Percentiles rank a stretch among this genome's conserved stretches.
phyloP scores from a whole-genome alignment of 1,139 yeast genomes.

The Pichia sp. region DNA sequence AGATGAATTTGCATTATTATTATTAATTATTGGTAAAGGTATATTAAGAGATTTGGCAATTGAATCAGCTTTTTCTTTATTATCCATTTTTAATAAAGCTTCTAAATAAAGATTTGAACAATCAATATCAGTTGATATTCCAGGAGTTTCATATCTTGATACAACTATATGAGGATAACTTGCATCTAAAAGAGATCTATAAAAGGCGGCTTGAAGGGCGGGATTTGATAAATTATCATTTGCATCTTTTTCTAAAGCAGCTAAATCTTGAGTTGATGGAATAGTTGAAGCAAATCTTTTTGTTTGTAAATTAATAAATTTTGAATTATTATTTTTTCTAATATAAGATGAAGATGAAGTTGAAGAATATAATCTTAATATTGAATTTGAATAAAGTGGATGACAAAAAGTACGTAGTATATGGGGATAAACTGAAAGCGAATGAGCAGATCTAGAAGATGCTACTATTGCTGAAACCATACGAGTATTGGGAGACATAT shows the following conservation, averaged over 20 bases:
- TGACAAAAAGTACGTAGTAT: background rate
- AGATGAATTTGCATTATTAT: background rate
- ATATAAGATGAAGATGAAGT: no score
- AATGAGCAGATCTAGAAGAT: no score
- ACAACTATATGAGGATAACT: constrained; percentile 92
- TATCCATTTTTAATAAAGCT: constrained; percentile 74
- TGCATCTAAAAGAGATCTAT: constrained; percentile 60
- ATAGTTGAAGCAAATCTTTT: constrained; percentile 14
- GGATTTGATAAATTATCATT: constrained; percentile 67
- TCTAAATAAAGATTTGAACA: constrained; percentile 72
- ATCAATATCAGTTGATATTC: constrained; percentile 73
- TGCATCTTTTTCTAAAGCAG: constrained; percentile 75
- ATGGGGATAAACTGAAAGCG: no score
- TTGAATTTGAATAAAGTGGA: background rate
- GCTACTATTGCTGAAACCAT: no score
- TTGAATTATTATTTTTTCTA: no score
- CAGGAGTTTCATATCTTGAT: constrained; percentile 85
- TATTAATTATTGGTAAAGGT: constrained; percentile 11
- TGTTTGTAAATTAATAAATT: background rate
- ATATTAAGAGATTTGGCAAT: constrained; percentile 34
- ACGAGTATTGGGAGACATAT: no score
- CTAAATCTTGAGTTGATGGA: constrained; percentile 36
- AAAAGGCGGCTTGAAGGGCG: constrained; percentile 71
- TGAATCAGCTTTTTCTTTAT: constrained; percentile 68
- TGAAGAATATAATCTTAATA: background rate